Percentiles rank a stretch among this genome's conserved stretches.
Conservation (phyloP, 441 rosid genomes). For the Geranium incanum region DNA sequence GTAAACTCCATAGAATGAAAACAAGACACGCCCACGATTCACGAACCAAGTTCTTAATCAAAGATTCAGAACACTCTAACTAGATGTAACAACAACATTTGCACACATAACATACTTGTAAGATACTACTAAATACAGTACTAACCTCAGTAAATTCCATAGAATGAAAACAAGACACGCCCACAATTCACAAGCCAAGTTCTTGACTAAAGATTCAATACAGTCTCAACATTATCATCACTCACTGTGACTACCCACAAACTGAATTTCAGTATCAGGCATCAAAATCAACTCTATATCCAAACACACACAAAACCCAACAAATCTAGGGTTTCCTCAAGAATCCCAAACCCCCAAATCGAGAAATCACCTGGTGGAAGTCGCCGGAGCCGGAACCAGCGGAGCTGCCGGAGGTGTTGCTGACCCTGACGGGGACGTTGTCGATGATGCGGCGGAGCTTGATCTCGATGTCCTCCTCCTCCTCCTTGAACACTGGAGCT, state of each 20-base stretch:
- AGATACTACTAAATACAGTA: neutral
- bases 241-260: too few species aligned
- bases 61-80: neutral
- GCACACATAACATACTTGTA: neutral
- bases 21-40: neutral
- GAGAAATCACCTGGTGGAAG: constrained; percentile 66
- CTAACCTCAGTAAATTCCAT: neutral
- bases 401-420: constrained; percentile 93
- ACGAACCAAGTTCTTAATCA: too few species aligned
- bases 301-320: neutral
- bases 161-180: neutral
- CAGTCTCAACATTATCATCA: too few species aligned
- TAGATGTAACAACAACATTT: neutral
- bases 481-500: constrained; percentile 64
- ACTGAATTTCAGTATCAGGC: too few species aligned
- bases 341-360: neutral
- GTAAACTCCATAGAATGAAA: neutral
- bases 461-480: constrained; percentile 80
- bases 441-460: constrained; percentile 86
- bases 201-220: too few species aligned
- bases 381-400: constrained; percentile 98
- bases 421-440: constrained; percentile 90
- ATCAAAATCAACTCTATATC: too few species aligned
- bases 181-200: too few species aligned
- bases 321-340: neutral